Evolutionary conservation across 345 rosid species (phyloP), one percentile per base, ranked within the genome.

Genomic region (Dovyalis caffra): DNA sequence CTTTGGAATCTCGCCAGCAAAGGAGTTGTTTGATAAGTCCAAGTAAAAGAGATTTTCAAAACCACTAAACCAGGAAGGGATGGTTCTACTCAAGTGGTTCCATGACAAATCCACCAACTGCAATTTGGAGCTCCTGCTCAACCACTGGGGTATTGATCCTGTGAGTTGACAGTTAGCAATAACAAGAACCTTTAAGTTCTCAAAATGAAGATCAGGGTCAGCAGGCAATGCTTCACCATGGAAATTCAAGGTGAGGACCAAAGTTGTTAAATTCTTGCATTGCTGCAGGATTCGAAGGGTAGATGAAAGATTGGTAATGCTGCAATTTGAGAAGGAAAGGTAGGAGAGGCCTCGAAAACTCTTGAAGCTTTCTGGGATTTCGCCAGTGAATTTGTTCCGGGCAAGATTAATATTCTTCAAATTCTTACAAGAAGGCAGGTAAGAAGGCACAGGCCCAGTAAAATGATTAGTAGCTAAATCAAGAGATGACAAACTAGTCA

Each of bases 61-160:
- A 20, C 40, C 60, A 35, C 88, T 90, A 29, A 91, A 56, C 93
- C 96, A 91, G 23, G 35, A 35, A 2, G 93, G 96, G 65, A 91
- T 83, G 35, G 66, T 23, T 57, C 91, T 91, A 12, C 8, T 45
- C 84, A 91, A 80, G 43, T 5, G 83, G 61, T 91, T 91, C 98
- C 97, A 91, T 10, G 98, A 93, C 67, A 93, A 85, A 88, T 93
- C 98, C 80, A 93, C 68, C 79, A 93, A 37, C 86, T 91, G 91
- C 86, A 93, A 86, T 14, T 86, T 80, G 16, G 43, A 32, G 72
- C 90, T 82, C 21, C 51, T 63, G n/a, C 69, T 82, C 81, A 93
- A 82, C 98, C 98, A 93, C 0, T 60, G 77, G 2, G 98, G 95
- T 32, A 93, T 64, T 1, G 85, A 79, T 60, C 98, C 98, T 14